A percentile compares a stretch with the other conserved stretches of the same genome.
Evolutionary conservation across 305 asterid genomes (phyloP).

Genomic region (Solanum aculeatissimum): DNA sequence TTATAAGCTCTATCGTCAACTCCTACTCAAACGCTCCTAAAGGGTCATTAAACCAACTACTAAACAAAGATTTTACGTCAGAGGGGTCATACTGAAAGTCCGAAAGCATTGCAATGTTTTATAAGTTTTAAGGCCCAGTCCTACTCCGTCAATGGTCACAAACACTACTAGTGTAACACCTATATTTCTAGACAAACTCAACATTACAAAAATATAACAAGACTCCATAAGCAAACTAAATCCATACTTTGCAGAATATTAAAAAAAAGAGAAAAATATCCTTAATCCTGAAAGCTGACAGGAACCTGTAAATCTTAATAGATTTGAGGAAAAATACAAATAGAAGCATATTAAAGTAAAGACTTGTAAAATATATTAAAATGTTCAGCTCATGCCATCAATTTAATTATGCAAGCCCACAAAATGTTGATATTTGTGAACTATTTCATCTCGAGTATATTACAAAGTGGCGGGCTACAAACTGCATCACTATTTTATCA

Average conservation of each 20-base stretch:
- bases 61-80: neutral
- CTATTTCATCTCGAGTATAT: neutral
- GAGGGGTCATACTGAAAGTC: neutral
- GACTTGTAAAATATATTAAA: neutral
- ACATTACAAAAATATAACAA: neutral
- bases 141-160: neutral
- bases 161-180: neutral
- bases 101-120: neutral
- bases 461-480: neutral
- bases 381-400: neutral
- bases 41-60: neutral
- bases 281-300: neutral
- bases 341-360: neutral
- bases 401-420: neutral
- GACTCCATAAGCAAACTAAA: neutral
- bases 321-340: neutral
- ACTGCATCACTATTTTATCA: neutral
- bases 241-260: neutral
- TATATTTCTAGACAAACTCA: neutral
- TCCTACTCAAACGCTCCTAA: neutral
- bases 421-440: neutral
- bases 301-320: neutral
- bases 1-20: neutral
- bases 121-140: neutral
- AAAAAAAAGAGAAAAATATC: neutral